Evolutionary conservation across 2,329 filamentous ascomycete species (phyloP).

Genomic region (Fusarium paranaense): DNA sequence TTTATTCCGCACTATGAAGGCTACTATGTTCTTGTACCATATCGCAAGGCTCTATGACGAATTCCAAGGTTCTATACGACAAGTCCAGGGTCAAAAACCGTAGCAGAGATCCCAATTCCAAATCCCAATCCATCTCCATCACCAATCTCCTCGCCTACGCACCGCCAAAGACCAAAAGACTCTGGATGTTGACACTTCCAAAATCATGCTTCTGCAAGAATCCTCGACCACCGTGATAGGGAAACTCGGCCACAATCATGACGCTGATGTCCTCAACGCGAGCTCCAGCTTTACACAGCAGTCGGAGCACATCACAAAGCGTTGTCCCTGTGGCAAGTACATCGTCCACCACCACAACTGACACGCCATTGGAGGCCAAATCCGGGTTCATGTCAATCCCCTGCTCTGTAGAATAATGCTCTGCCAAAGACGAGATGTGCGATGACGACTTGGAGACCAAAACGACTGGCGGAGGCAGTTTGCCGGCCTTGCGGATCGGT

Average conservation of each 20-base stretch:
- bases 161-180: conserved; percentile 59
- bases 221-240: conserved; percentile 61
- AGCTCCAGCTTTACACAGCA: conserved; percentile 59
- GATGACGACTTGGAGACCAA: conserved; percentile 61
- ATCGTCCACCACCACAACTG: conserved; percentile 68
- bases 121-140: background rate
- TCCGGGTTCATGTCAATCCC: conserved; percentile 62
- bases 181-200: conserved; percentile 61
- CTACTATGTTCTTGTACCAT: background rate
- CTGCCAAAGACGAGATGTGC: conserved; percentile 62
- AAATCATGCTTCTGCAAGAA: conserved; percentile 60
- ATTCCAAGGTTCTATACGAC: background rate
- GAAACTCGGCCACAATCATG: conserved; percentile 69
- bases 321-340: conserved; percentile 68
- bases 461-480: conserved; percentile 68
- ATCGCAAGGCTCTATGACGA: background rate
- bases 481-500: conserved; percentile 66
- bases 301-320: conserved; percentile 62
- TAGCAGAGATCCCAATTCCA: background rate
- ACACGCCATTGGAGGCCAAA: conserved; percentile 52
- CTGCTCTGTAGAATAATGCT: conserved; percentile 43
- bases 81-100: background rate
- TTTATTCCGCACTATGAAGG: background rate
- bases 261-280: conserved; percentile 55
- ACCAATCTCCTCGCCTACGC: conserved; percentile 15